Evolutionary conservation across 768 basidiomycete species (phyloP).

Genomic region (Lactarius indigo): DNA sequence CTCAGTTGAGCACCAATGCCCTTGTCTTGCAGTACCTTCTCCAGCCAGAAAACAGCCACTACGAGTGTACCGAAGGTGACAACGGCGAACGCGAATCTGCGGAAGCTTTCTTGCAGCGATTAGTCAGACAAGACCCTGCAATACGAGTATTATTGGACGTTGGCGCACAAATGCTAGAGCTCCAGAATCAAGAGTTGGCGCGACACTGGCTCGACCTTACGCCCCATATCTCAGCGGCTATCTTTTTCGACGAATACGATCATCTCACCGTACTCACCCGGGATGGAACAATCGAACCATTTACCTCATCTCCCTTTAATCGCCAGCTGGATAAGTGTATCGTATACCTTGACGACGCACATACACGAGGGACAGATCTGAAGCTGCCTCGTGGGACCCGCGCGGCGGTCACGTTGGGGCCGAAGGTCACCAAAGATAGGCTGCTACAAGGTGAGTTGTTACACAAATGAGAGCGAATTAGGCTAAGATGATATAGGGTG

Average conservation of each 20-base stretch:
- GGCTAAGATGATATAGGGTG: not conserved
- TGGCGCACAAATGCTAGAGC: conserved; percentile 53
- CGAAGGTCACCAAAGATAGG: too few species aligned
- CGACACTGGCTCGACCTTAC: conserved; percentile 37
- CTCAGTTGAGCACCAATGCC: conserved; percentile 46
- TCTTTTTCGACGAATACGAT: conserved; percentile 37
- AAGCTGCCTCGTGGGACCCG: conserved; percentile 41
- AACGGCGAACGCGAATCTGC: conserved; percentile 2
- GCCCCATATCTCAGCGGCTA: conserved; percentile 35
- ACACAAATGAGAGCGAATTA: not conserved
- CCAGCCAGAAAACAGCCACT: conserved; percentile 40
- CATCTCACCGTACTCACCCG: conserved; percentile 35
- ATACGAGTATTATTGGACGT: conserved; percentile 51
- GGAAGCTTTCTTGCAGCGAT: conserved; percentile 31
- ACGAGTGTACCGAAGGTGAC: conserved; percentile 16
- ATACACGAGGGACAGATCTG: conserved; percentile 50
- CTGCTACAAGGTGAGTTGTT: too few species aligned
- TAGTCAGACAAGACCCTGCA: conserved; percentile 35
- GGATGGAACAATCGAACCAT: conserved; percentile 35
- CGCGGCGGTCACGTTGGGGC: conserved; percentile 47
- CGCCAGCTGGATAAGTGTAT: conserved; percentile 38
- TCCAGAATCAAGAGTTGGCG: conserved; percentile 41
- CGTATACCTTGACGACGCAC: conserved; percentile 52
- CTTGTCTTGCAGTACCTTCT: conserved; percentile 39
- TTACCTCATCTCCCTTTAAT: conserved; percentile 37